Evolutionary conservation across 1,284 basidiomycete species (phyloP).

Genomic region (Ceratorhiza oryzae-sativae): DNA sequence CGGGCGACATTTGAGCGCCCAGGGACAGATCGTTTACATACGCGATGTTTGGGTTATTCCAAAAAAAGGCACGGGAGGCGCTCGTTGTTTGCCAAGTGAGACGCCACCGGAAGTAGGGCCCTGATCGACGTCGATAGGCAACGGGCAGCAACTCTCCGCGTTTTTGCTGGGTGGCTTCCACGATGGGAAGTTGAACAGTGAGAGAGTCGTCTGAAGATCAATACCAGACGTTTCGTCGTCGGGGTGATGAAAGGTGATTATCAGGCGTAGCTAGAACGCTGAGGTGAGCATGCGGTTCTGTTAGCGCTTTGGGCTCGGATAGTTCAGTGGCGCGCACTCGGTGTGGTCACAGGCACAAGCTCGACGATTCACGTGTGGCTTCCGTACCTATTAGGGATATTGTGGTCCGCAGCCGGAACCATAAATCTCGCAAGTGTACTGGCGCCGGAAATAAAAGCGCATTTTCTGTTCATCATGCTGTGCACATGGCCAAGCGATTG

Average conservation of each 20-base stretch:
- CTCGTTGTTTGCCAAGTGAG: not conserved
- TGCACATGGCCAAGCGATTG: not conserved
- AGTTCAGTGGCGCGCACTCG: not conserved
- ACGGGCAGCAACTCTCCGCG: not conserved
- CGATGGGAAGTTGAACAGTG: not conserved
- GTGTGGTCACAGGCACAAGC: not conserved
- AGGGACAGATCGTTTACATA: not conserved
- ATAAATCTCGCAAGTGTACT: no score
- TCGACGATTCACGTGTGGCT: not conserved
- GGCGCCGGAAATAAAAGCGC: not conserved
- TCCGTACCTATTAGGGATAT: no score
- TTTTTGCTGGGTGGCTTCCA: no score
- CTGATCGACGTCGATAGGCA: not conserved
- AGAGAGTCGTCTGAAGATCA: not conserved
- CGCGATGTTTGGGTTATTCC: not conserved
- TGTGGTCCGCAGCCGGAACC: no score
- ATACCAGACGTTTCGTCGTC: not conserved
- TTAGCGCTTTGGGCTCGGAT: not conserved
- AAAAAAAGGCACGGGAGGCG: not conserved
- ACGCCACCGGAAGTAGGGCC: not conserved
- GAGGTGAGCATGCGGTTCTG: conserved; percentile 12
- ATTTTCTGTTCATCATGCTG: not conserved
- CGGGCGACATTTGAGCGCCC: not conserved
- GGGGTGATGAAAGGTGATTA: not conserved
- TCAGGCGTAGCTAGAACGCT: not conserved